Evolutionary conservation across 75 land plant species (phyloP), one percentile per base, ranked within the genome.

Genomic region (Adiantum capillusveneris): DNA sequence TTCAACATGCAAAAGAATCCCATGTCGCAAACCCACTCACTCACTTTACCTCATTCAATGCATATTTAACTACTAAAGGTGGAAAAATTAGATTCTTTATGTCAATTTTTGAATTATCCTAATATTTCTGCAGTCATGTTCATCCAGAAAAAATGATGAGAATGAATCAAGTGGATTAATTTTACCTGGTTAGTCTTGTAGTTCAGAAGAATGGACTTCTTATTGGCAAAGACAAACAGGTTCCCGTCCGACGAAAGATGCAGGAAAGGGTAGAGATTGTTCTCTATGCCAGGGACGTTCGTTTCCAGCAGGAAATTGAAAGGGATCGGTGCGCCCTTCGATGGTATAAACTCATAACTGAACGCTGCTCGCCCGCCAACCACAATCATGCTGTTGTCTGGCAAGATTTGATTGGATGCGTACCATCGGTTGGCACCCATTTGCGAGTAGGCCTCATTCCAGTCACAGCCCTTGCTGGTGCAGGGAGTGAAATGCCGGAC

Each of bases 281-380:
- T 70, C 57, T 68, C 71, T 13, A 43, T 7, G 6, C 60, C 37
- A 16, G 25, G 25, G 20, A 30, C 60, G 60, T 22, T 31, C 2
- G 60, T 58, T 31, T 29, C 6, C 6, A 1, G 17, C 9, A 58
- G 60, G 18, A 58, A 31, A 2, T 42, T 6, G 16, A 58, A 20
- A 2, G 49, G 49, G 5, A 46, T 14, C 6, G 50, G n/a, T 2
- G 6, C 49, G 2, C 49, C 49, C 9, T 34, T 39, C 21, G 52
- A 63, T 0, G 89, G 94, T 39, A 79, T 66, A 64, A 81, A 88
- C 60, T 88, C 94, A 68, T 79, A 88, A 56, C 51, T 77, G 66
- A 85, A 85, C 50, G 79, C 69, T 9, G 76, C 21, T 0, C 88
- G 63, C 0, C 94, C 94, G 17, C 94, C 94, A 1, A 87, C 59